Percentiles rank a stretch among this genome's conserved stretches.
Evolutionary conservation across 2,329 filamentous ascomycete species (phyloP).

Genomic region (Chaetomium olivaceum): DNA sequence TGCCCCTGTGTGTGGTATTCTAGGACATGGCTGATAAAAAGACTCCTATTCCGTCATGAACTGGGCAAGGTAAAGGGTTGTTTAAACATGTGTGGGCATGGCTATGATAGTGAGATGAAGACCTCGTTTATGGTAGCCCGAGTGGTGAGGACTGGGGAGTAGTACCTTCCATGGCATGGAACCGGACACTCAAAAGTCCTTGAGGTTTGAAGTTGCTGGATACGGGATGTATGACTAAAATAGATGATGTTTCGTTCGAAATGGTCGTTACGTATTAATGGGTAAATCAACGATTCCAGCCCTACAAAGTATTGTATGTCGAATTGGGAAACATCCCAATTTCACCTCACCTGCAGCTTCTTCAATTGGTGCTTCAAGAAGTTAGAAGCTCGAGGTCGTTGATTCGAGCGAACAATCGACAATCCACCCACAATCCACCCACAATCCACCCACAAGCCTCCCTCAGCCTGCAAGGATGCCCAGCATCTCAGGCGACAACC

Average conservation of each 20-base stretch:
- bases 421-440: background rate
- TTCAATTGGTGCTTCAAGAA: background rate
- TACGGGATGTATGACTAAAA: background rate
- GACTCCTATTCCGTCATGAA: background rate
- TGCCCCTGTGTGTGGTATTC: background rate
- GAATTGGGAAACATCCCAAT: background rate
- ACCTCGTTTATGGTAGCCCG: background rate
- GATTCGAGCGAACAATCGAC: background rate
- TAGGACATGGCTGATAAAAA: constrained; percentile 1
- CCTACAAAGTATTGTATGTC: background rate
- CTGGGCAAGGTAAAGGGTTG: background rate
- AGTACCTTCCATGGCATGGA: no score
- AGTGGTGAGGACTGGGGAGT: background rate
- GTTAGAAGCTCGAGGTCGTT: background rate
- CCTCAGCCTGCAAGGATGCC: constrained; percentile 1
- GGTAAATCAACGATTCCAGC: background rate
- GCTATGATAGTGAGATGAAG: background rate
- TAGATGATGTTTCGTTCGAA: background rate
- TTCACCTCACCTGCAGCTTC: background rate
- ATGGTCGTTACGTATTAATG: background rate
- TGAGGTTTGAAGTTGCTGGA: background rate
- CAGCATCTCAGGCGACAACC: constrained; percentile 1
- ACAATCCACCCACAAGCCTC: background rate
- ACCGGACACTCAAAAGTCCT: background rate
- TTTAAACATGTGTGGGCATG: background rate